Base-by-base conservation (phyloP, 2,329 filamentous ascomycete genomes). In the Colletotrichum nymphaeae region DNA sequence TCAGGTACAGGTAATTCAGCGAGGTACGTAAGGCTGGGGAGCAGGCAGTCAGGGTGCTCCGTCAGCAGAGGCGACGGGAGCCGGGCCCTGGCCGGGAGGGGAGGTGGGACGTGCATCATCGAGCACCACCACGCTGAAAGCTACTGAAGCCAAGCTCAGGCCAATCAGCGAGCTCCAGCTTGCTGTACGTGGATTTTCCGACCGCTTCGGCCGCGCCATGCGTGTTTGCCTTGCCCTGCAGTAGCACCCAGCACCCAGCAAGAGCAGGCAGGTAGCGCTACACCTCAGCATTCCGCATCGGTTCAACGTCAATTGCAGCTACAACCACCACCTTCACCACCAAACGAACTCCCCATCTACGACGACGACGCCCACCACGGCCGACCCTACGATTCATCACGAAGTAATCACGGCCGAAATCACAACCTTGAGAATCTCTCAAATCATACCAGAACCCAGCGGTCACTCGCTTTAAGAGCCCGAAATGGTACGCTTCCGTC, bases 161-260 rank as follows among this genome's bases (percentile, higher is more conserved):
- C 76, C 76, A 77, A 77, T 76, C 69, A 76, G 60, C 32, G 32
- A 72, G 65, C 72, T 74, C 49, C 53, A 69, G 35, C 22, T 35
- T 42, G 37, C 65, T 69, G 66, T 74, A 70, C 63, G 63, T 74
- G 72, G 72, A 74, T 72, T 72, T 64, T 68, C 74, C 69, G 63
- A 70, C 71, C 69, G 55, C 73, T 69, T 75, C 73, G 80, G 80
- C 80, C 81, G 78, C 83, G 83, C 82, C 82, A 84, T 81, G 81
- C 78, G 79, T 83, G 83, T 84, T 84, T 84, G 83, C 83, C 83
- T 84, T 83, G 80, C 76, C 69, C 67, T 70, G 60, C 52, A 65
- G 62, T 24, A 63, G 62, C 62, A 63, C 22, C 42, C 69, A 75
- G 72, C 65, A 72, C 57, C 69, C 67, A 73, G 63, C 65, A 75